Evolutionary conservation across 495 filamentous ascomycete genomes (phyloP), one percentile per base, ranked within the genome.

Genomic region (Aspergillus carlsbadensis): DNA sequence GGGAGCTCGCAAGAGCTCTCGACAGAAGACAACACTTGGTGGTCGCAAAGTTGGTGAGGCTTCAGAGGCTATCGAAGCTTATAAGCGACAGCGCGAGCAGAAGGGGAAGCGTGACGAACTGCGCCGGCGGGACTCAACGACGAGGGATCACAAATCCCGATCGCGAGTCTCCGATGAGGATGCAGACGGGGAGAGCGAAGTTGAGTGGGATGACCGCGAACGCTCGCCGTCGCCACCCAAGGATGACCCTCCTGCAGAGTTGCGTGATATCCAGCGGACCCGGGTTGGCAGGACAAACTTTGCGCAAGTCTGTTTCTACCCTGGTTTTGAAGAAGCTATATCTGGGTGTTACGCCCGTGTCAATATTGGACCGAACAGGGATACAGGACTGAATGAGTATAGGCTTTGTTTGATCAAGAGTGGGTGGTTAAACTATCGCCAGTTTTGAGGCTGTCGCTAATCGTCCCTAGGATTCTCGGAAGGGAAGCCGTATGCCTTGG

Each of bases 351-450:
- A 87, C 69, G 84, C 82, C 22, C 88, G 94, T 47, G 81, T 96
- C 66, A 89, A 84, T 56, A 80, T 95, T 59, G 91, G 91, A 20
- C 76, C 84, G 14, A 84, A 92, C 61, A 74, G 78, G 20, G 77
- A 84, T 11, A 90, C 80, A 6, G 83, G 86, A 14, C 70, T 81
- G 55, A 88, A 85, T 53, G 80, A 87, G 47, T 98, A 98, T 72
- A 84, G 91, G 49, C 84, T 98, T 77, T 87, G 86, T 34, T 70
- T 89, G 61, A 91, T 98, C 64, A 95, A 92, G 75, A 84, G 91
- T 90, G 79, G 42, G 77, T 59, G n/a, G n/a, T 2, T 15, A 17
- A 13, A n/a, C 18, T 29, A 2, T 14, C 42, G 5, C 24, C 22
- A 11, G 34, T 6, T 31, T 5, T n/a, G 40, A 35, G 21, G 21